Conservation (phyloP, 2,329 filamentous ascomycete genomes). For the Aspergillus sp. region DNA sequence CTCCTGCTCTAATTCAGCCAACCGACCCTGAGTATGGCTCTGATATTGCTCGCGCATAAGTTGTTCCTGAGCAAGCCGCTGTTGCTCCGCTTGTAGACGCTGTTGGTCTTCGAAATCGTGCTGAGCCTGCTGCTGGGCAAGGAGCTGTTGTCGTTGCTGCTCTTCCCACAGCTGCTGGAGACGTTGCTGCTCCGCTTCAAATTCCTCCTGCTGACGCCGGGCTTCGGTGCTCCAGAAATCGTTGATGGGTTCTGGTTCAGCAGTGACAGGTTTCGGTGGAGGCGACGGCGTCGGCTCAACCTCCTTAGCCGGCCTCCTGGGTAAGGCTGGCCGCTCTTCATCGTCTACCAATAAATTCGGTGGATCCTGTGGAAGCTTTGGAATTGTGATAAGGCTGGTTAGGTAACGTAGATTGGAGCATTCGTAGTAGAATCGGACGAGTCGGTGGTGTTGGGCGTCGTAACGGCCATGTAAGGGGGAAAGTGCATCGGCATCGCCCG, state of each 20-base stretch:
- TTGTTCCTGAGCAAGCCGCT: constrained; percentile 86
- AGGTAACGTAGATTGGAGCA: constrained; percentile 97
- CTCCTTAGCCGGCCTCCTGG: constrained; percentile 70
- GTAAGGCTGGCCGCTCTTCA: constrained; percentile 78
- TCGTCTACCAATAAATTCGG: constrained; percentile 86
- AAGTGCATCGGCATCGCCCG: constrained; percentile 89
- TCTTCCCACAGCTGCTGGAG: constrained; percentile 84
- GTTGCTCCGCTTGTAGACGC: constrained; percentile 80
- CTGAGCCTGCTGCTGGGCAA: constrained; percentile 81
- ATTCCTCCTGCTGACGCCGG: constrained; percentile 87
- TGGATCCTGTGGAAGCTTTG: constrained; percentile 90
- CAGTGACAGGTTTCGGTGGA: constrained; percentile 62
- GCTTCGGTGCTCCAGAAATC: constrained; percentile 98
- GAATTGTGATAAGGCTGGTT: constrained; percentile 92
- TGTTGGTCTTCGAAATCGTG: constrained; percentile 97
- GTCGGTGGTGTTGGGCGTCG: constrained; percentile 91
- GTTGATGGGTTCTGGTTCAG: constrained; percentile 87
- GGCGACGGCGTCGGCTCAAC: constrained; percentile 70
- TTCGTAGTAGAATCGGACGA: constrained; percentile 98
- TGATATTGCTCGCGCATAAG: constrained; percentile 84
- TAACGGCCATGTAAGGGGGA: constrained; percentile 85
- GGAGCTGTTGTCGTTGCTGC: constrained; percentile 76
- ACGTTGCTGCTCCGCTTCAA: constrained; percentile 88
- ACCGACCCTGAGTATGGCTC: constrained; percentile 91
- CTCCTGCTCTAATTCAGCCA: constrained; percentile 92